phyloP scores from a whole-genome alignment of 2,329 filamentous ascomycete species.

The Penicillium sp. region DNA sequence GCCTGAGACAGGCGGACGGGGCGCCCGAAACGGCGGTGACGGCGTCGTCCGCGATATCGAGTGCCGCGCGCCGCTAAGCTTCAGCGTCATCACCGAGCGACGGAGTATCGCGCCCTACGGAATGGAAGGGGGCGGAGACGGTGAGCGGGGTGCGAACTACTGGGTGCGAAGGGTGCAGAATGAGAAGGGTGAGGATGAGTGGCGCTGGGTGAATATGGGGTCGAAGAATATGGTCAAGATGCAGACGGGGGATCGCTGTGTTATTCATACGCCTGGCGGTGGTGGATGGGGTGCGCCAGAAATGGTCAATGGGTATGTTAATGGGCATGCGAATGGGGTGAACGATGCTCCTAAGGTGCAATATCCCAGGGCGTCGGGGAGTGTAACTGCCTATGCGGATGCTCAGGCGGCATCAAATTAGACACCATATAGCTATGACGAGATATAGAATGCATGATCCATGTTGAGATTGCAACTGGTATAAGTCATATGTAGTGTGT shows the following conservation, averaged over 20 bases:
- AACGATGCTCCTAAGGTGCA: background rate
- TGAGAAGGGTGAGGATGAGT: constrained; percentile 49
- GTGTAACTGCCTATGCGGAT: constrained; percentile 3
- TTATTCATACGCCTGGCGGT: constrained; percentile 64
- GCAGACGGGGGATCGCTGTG: constrained; percentile 64
- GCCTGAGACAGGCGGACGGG: constrained; percentile 66
- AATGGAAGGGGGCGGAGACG: constrained; percentile 80
- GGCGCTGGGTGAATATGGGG: constrained; percentile 57
- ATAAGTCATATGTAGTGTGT: too few relatives aligned
- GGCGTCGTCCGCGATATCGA: constrained; percentile 83
- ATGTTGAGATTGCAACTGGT: too few relatives aligned
- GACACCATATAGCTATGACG: background rate
- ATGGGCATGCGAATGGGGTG: background rate
- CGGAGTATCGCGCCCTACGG: constrained; percentile 81
- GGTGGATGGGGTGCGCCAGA: constrained; percentile 43
- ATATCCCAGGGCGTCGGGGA: constrained; percentile 1
- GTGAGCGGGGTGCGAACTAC: constrained; percentile 77
- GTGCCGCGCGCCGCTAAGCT: constrained; percentile 79
- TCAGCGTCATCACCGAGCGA: constrained; percentile 77
- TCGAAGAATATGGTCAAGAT: constrained; percentile 67
- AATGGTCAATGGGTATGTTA: background rate
- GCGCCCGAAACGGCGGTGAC: constrained; percentile 73
- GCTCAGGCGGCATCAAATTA: constrained; percentile 6
- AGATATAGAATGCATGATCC: background rate
- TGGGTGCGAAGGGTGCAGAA: constrained; percentile 76